Percentiles rank a stretch among this genome's conserved stretches.
Evolutionary conservation across 495 filamentous ascomycete genomes (phyloP).

Genomic region (Astrocystis sublimbata): DNA sequence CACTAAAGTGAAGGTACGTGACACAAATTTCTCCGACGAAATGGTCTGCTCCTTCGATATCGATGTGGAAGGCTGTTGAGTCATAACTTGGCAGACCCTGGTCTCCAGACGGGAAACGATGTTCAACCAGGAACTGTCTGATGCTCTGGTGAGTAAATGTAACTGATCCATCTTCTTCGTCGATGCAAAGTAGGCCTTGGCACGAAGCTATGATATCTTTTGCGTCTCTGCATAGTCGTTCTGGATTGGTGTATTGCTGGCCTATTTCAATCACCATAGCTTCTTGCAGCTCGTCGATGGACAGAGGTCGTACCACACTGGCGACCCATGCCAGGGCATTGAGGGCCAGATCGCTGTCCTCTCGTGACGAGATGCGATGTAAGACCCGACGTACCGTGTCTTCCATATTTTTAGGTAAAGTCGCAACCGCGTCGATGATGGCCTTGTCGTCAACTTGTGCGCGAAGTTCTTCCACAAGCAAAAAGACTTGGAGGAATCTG

Average conservation of each 20-base stretch:
- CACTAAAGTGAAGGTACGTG: slow-evolving; percentile 39
- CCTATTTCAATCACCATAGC: background rate
- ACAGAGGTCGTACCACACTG: background rate
- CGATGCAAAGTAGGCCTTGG: background rate
- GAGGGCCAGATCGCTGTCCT: background rate
- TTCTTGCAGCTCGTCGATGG: background rate
- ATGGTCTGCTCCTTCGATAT: slow-evolving; percentile 11
- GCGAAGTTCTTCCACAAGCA: background rate
- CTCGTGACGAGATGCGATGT: background rate
- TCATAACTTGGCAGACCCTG: too few relatives aligned
- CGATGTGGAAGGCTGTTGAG: slow-evolving; percentile 19
- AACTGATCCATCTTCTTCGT: background rate
- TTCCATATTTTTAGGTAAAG: background rate
- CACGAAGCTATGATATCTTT: background rate
- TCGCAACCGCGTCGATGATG: background rate
- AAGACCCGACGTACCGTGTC: background rate
- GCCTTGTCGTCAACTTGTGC: background rate
- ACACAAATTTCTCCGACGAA: slow-evolving; percentile 34
- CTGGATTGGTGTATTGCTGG: background rate
- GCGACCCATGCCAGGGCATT: background rate
- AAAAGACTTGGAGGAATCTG: background rate
- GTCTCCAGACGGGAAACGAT: background rate
- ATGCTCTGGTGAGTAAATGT: background rate
- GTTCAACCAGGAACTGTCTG: background rate
- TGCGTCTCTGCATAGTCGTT: background rate